Evolutionary conservation across 2,329 filamentous ascomycete species (phyloP).

Genomic region (Sphaerulina populicola): DNA sequence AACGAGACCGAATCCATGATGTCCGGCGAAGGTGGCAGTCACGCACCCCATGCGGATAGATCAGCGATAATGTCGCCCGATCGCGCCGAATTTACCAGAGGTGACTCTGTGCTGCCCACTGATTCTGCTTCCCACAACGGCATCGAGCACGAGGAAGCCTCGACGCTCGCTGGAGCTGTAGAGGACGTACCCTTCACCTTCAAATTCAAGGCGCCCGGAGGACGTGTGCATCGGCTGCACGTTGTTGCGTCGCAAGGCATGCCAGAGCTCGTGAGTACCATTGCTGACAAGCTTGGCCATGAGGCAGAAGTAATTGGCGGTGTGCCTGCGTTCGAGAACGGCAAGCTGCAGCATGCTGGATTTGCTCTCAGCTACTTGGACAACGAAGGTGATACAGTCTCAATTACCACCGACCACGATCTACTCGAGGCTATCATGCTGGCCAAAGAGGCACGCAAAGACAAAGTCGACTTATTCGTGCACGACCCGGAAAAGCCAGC

Average conservation of each 20-base stretch:
- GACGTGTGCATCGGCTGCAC: conserved; percentile 86
- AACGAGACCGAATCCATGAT: conserved; percentile 94
- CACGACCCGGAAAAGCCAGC: conserved; percentile 89
- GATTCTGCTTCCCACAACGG: conserved; percentile 94
- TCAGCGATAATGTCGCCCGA: conserved; percentile 73
- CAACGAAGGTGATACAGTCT: conserved; percentile 92
- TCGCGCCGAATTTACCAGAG: conserved; percentile 54
- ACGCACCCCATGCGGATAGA: conserved; percentile 58
- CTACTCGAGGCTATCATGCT: conserved; percentile 81
- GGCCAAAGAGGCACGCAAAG: conserved; percentile 64
- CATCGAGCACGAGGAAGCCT: conserved; percentile 60
- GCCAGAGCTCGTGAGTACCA: conserved; percentile 64
- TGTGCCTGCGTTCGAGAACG: conserved; percentile 66
- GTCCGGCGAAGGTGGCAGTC: conserved; percentile 78
- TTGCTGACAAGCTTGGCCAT: conserved; percentile 73
- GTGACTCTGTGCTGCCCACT: conserved; percentile 80
- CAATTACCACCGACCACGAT: conserved; percentile 92
- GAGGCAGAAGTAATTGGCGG: conserved; percentile 83
- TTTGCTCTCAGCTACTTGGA: conserved; percentile 94
- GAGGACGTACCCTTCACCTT: conserved; percentile 82
- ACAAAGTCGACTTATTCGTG: conserved; percentile 96
- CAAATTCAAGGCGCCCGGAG: conserved; percentile 97
- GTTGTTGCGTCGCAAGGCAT: conserved; percentile 74
- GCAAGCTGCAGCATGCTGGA: conserved; percentile 64
- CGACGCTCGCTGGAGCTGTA: conserved; percentile 50